These are phyloP conservation scores for Lanmaoa pseudosensibilis DNA, from an alignment of 768 basidiomycete genomes.

Conservation along the genomic window DNA sequence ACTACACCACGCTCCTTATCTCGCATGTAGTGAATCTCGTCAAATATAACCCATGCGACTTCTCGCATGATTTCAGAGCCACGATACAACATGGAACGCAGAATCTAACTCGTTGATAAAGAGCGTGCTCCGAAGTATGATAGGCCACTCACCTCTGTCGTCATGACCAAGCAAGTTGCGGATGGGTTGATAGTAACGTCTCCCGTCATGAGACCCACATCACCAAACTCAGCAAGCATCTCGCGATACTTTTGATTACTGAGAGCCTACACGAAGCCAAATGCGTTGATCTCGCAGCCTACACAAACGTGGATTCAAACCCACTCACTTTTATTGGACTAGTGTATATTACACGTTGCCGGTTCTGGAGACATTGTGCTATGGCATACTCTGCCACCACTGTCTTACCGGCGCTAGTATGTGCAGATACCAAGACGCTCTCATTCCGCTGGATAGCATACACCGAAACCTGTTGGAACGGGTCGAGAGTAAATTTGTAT, in stretches of 20 bases:
- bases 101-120: slow-evolving; percentile 58
- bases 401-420: slow-evolving; percentile 98
- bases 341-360: slow-evolving; percentile 97
- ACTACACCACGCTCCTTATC: slow-evolving; percentile 99
- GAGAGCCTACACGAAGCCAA: slow-evolving; percentile 64
- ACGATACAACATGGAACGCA: slow-evolving; percentile 97
- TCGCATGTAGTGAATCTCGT: slow-evolving; percentile 99
- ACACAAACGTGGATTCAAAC: slow-evolving; percentile 12
- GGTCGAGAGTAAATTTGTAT: slow-evolving; percentile 96
- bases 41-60: slow-evolving; percentile 99
- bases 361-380: slow-evolving; percentile 90
- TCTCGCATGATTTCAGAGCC: slow-evolving; percentile 99
- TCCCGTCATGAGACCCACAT: slow-evolving; percentile 98
- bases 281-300: slow-evolving; percentile 13
- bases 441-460: slow-evolving; percentile 96
- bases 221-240: slow-evolving; percentile 94
- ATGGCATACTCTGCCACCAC: slow-evolving; percentile 99
- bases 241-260: slow-evolving; percentile 99
- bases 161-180: slow-evolving; percentile 98
- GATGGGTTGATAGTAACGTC: slow-evolving; percentile 99
- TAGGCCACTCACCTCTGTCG: slow-evolving; percentile 74
- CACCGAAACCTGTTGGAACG: slow-evolving; percentile 94
- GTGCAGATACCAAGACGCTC: slow-evolving; percentile 95
- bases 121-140: neutral
- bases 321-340: slow-evolving; percentile 95